Evolutionary conservation across 345 rosid genomes (phyloP), one percentile per base, ranked within the genome.

Genomic region (Barbarea vulgaris): DNA sequence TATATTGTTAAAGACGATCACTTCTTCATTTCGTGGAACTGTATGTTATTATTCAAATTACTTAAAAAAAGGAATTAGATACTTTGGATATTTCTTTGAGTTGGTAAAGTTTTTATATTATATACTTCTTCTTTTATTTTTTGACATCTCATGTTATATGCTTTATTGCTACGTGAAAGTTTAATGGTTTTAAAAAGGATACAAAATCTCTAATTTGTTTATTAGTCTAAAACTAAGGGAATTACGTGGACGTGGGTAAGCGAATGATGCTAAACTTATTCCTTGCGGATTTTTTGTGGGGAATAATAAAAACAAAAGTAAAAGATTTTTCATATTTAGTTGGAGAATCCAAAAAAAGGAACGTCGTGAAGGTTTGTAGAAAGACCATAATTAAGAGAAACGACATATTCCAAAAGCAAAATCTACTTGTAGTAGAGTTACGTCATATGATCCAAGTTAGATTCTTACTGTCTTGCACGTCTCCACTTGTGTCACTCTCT

Each of bases 21-120:
- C 25, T 5, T 18, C 5, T 68, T 53, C 0, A 7, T 9, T 52
- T 42, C 5, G 44, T 39, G 42, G 52, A 63, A 14, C 25, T 44
- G 75, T 62, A 63, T 62, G 24, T 44, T 61, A 39, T 15, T 39
- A 67, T 50, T 28, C 62, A 51, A 39, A 28, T 33, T 44, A 69
- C 22, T 33, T 28, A 28, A 28, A 28, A 9, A 18, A 69, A 7
- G 42, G 76, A 70, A 70, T 77, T 64, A 70, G 59, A 77, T 77
- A 42, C 71, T 55, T 70, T 42, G 55, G 5, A 7, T 72, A 36
- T 60, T 25, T 68, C 9, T 19, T 27, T 39, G 28, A 60, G 30
- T 68, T 30, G 27, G 69, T 61, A 13, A 39, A 50, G 63, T 12
- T 59, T 59, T 31, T 4, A 67, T 66, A 41, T 66, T 59, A 9